Evolutionary conservation across 257 asterid genomes (phyloP), one percentile per base, ranked within the genome.

Genomic region (Mentha longifolia): DNA sequence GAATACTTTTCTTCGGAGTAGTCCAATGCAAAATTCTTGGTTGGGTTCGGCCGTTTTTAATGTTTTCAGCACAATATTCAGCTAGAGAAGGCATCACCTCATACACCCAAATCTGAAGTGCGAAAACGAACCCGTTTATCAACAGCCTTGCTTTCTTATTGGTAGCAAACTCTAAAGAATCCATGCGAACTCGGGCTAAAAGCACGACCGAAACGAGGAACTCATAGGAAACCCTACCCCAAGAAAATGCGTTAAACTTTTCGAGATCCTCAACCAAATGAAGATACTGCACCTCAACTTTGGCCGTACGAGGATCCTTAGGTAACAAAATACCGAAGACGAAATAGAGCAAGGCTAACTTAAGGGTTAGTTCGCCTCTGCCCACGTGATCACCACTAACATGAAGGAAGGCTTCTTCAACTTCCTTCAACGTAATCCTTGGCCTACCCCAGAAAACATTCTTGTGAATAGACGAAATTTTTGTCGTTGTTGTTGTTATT

Each of bases 221-320:
- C 33, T 54, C 35, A 22, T 20, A 54, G 5, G 60, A 31, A 54
- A 54, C 60, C 33, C 60, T 31, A 54, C 60, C 60, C 60, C 60
- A 54, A 54, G 60, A 14, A 4, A 20, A 54, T 54, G 7, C 8
- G 60, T 54, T 9, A 5, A 54, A 54, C n/a, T 20, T 11, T 1
- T 9, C 13, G 0, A 54, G 5, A 54, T 54, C 60, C n/a, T 54
- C 60, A 20, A 54, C 2, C 20, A 54, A 22, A 54, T 3, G 33
- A 54, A 54, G 60, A 12, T 54, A 54, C 15, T 54, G 13, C 14
- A 2, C 16, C 1, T 59, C 25, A 59, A 31, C 15, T 1, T 15
- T 33, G 5, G 37, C 2, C 6, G 7, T 14, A 5, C 0, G 2
- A 1, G 1, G 9, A 3, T 3, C 0, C 3, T 10, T 2, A 15